A percentile compares a stretch with the other conserved stretches of the same genome.
phyloP scores from a whole-genome alignment of 352 stramenopile genomes.

The Globisporangium acanthophoron region DNA sequence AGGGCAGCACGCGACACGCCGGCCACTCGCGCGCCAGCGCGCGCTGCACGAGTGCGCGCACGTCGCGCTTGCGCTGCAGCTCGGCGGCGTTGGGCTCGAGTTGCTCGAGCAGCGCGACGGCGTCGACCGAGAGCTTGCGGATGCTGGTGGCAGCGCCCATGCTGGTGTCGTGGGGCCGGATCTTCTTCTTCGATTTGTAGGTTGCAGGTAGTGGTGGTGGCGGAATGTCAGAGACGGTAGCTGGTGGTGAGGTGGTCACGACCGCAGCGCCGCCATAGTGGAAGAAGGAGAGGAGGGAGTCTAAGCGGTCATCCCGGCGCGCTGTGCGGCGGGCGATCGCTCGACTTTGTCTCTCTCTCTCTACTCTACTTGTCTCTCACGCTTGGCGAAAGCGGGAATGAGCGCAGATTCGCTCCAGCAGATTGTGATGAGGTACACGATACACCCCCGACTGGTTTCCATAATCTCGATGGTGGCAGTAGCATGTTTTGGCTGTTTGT shows the following conservation, averaged over 20 bases:
- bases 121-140: constrained; percentile 76
- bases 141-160: constrained; percentile 82
- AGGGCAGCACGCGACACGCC: constrained; percentile 9
- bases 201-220: background rate
- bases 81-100: constrained; percentile 69
- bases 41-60: constrained; percentile 46
- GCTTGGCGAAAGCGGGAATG: background rate
- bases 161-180: constrained; percentile 3
- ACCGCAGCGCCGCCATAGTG: background rate
- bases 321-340: background rate
- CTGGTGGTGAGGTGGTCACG: background rate
- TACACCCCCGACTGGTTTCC: background rate
- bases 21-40: constrained; percentile 52
- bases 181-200: constrained; percentile 3
- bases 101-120: constrained; percentile 71
- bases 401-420: background rate
- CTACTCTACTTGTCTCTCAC: background rate
- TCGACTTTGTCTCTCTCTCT: constrained; percentile 1
- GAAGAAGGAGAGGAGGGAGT: background rate
- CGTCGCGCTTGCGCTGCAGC: constrained; percentile 36
- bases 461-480: background rate
- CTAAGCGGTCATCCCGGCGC: constrained; percentile 4
- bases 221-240: background rate
- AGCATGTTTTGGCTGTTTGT: too few relatives aligned
- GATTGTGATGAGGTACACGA: background rate